These are phyloP conservation scores for Scedosporium dehoogii DNA, from an alignment of 2,329 filamentous ascomycete genomes.

Conservation along the genomic window DNA sequence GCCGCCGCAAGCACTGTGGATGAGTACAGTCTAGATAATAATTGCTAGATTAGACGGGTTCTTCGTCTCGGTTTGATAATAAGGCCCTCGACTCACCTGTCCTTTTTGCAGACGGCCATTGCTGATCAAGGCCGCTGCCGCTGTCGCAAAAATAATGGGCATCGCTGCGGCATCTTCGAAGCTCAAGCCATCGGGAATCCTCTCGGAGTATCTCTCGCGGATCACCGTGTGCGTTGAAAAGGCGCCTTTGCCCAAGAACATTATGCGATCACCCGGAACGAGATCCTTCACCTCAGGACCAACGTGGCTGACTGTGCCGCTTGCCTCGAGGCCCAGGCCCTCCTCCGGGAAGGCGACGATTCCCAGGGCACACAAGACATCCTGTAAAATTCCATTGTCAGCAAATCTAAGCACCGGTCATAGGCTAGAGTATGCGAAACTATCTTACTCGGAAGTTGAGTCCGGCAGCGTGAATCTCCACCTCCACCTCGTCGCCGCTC, in stretches of 20 bases:
- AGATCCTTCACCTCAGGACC: slow-evolving; percentile 18
- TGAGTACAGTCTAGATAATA: slow-evolving; percentile 16
- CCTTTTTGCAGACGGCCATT: slow-evolving; percentile 18
- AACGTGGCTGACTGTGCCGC: slow-evolving; percentile 20
- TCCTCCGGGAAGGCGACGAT: neutral
- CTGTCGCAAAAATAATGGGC: slow-evolving; percentile 24
- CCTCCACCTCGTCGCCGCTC: too few relatives aligned
- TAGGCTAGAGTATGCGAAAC: too few relatives aligned
- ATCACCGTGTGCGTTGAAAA: slow-evolving; percentile 19
- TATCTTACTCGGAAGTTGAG: too few relatives aligned
- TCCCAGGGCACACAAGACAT: neutral
- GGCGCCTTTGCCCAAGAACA: slow-evolving; percentile 13
- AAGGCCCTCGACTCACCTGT: slow-evolving; percentile 6
- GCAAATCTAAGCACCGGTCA: too few relatives aligned
- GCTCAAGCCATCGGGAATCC: slow-evolving; percentile 23
- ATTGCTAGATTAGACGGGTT: too few relatives aligned
- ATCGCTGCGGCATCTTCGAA: slow-evolving; percentile 26
- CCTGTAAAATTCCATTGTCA: neutral
- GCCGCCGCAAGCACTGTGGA: slow-evolving; percentile 24
- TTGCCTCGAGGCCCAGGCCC: slow-evolving; percentile 18
- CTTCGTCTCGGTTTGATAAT: slow-evolving; percentile 8
- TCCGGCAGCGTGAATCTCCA: too few relatives aligned
- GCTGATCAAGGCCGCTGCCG: slow-evolving; percentile 20
- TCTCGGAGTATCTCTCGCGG: slow-evolving; percentile 14
- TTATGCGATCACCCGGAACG: slow-evolving; percentile 22